Conservation (phyloP, 2,329 filamentous ascomycete species). For the Stagonosporopsis chrysanthemi region DNA sequence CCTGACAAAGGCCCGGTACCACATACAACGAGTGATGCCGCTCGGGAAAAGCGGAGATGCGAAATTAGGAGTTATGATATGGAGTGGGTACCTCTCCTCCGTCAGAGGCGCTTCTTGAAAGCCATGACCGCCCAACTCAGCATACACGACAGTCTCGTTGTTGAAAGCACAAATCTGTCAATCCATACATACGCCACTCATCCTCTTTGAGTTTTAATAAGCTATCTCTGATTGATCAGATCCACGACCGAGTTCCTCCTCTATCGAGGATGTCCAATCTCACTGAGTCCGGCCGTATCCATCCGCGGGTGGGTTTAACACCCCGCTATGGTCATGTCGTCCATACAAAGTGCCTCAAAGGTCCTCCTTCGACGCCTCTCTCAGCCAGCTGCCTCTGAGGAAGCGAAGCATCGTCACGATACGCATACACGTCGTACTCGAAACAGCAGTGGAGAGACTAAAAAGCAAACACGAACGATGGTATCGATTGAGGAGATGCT, state of each 20-base stretch:
- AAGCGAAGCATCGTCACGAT: slow-evolving; percentile 30
- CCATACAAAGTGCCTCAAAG: slow-evolving; percentile 20
- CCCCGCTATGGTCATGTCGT: slow-evolving; percentile 24
- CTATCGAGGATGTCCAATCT: not conserved
- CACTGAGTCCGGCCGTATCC: not conserved
- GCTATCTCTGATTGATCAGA: not conserved
- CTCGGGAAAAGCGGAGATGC: slow-evolving; percentile 36
- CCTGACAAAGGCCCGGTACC: slow-evolving; percentile 24
- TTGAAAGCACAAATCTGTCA: not conserved
- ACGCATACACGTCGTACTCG: slow-evolving; percentile 24
- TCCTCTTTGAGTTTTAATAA: not conserved
- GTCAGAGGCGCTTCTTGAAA: not conserved
- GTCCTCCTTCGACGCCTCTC: slow-evolving; percentile 30
- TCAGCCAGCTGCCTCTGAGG: slow-evolving; percentile 22
- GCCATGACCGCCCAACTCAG: not conserved
- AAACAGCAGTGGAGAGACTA: slow-evolving; percentile 35
- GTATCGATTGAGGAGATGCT: not conserved
- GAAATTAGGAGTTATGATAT: slow-evolving; percentile 21
- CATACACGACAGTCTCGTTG: not conserved
- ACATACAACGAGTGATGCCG: slow-evolving; percentile 13
- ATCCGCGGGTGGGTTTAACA: slow-evolving; percentile 8
- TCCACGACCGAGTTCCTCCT: not conserved
- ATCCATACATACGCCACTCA: not conserved
- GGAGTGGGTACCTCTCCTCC: slow-evolving; percentile 22
- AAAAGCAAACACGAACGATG: slow-evolving; percentile 24